Evolutionary conservation across 768 basidiomycete genomes (phyloP), one percentile per base, ranked within the genome.

Genomic region (Russula virescens): DNA sequence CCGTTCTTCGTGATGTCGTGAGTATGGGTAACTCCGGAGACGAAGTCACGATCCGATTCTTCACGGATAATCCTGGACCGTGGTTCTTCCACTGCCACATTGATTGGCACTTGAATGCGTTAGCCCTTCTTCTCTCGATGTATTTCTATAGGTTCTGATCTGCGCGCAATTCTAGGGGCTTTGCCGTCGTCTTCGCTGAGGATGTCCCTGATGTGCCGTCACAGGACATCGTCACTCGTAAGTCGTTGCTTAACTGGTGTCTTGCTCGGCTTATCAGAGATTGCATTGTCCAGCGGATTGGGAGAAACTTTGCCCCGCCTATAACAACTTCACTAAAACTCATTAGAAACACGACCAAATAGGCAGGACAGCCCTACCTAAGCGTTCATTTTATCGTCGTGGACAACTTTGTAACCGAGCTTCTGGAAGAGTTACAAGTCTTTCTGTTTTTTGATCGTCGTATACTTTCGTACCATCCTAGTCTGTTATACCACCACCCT

Each of bases 11-110:
- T 5, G 68, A 69, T 43, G 64, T 66, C 7, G 68, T 69, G 28
- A 60, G 51, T 40, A 66, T 66, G 2, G 61, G 65, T 11, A 40
- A 21, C 13, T 0, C 38, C 7, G 42, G 53, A 14, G 61, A 62
- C 14, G 49, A 67, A 5, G 66, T 69, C 7, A 63, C 69, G 5
- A 62, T 74, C 52, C 66, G 73, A 13, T 71, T 72, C 53, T 42
- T 67, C 2, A 71, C 71, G 3, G 70, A 71, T 60, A 71, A 71
- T 26, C 68, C 71, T 23, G 59, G 51, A 18, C 59, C 59, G 9
- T 60, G 59, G 59, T 60, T 60, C 45, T 26, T 60, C 51, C 59
- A 60, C 19, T 60, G 52, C 42, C 50, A 60, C 50, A 60, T 60
- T 9, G 50, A 60, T 46, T 60, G 59, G 59, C 51, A 60, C 28